Conservation (phyloP, 1,139 yeast genomes). For the Protomyces pachydermus region DNA sequence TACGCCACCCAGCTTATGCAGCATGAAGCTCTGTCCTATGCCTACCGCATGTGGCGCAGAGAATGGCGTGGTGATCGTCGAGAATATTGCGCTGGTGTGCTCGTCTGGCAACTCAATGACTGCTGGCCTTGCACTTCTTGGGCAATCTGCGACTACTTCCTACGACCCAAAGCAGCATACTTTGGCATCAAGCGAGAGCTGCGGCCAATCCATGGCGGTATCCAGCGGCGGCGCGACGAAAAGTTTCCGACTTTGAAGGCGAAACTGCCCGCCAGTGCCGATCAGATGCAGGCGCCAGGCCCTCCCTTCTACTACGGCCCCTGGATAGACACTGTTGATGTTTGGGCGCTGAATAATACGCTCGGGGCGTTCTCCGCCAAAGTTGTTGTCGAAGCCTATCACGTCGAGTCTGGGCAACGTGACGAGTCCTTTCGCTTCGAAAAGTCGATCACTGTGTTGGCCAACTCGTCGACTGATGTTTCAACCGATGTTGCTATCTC, state of each 20-base stretch:
- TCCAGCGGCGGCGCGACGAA: conserved; percentile 36
- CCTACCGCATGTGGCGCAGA: conserved; percentile 48
- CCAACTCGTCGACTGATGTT: not conserved
- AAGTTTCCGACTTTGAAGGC: not conserved
- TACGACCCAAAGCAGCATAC: conserved; percentile 46
- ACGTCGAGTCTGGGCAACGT: not conserved
- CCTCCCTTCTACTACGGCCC: not conserved
- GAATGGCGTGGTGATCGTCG: conserved; percentile 44
- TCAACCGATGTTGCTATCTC: not conserved
- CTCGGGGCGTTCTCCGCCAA: not conserved
- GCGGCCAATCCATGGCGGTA: conserved; percentile 41
- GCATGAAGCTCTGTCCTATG: conserved; percentile 48
- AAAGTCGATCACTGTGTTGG: not conserved
- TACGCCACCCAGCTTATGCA: conserved; percentile 51
- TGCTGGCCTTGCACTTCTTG: conserved; percentile 52
- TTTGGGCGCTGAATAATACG: not conserved
- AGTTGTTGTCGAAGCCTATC: not conserved
- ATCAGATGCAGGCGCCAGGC: not conserved
- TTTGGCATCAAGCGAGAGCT: conserved; percentile 48
- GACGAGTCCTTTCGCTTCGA: not conserved
- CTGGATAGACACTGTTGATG: not conserved
- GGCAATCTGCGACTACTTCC: conserved; percentile 46
- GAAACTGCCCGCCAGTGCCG: not conserved
- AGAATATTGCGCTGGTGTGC: conserved; percentile 44
- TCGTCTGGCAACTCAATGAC: conserved; percentile 52